Evolutionary conservation across 192 early-diverging fungal genomes (phyloP).

Genomic region (Coemansia sp.): DNA sequence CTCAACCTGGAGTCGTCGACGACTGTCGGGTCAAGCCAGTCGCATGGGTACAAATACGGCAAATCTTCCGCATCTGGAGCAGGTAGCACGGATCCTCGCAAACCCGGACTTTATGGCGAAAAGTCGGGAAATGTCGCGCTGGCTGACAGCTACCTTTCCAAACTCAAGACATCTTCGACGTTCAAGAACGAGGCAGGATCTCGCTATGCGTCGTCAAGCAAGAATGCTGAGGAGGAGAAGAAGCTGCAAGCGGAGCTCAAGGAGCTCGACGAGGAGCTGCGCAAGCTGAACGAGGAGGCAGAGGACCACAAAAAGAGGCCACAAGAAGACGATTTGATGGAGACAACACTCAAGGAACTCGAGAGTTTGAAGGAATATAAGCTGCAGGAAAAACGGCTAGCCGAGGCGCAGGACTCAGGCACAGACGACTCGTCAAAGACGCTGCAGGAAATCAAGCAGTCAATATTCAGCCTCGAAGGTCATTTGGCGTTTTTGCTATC

Average conservation of each 20-base stretch:
- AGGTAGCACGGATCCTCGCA: slow-evolving; percentile 5
- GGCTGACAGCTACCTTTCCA: slow-evolving; percentile 52
- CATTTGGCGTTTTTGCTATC: slow-evolving; percentile 39
- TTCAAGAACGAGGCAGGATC: slow-evolving; percentile 46
- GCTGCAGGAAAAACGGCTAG: slow-evolving; percentile 19
- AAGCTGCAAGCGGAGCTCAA: slow-evolving; percentile 42
- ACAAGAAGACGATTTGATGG: slow-evolving; percentile 8
- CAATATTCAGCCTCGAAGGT: slow-evolving; percentile 45
- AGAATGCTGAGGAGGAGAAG: slow-evolving; percentile 45
- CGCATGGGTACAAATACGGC: slow-evolving; percentile 26
- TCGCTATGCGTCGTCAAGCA: slow-evolving; percentile 42
- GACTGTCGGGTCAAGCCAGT: slow-evolving; percentile 1
- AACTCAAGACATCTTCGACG: slow-evolving; percentile 49
- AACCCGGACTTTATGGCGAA: slow-evolving; percentile 49
- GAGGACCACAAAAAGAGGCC: slow-evolving; percentile 1
- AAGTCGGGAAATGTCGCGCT: slow-evolving; percentile 49
- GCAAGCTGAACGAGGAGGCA: slow-evolving; percentile 17
- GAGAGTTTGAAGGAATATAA: slow-evolving; percentile 30
- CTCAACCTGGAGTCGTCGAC: slow-evolving; percentile 32
- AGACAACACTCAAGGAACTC: slow-evolving; percentile 26
- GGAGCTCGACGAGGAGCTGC: slow-evolving; percentile 35
- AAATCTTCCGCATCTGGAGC: slow-evolving; percentile 10
- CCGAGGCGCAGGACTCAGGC: background rate
- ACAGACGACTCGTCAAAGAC: slow-evolving; percentile 11
- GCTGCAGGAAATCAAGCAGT: slow-evolving; percentile 45